Evolutionary conservation across 2,329 filamentous ascomycete genomes (phyloP).

Genomic region (Fusarium sp.): DNA sequence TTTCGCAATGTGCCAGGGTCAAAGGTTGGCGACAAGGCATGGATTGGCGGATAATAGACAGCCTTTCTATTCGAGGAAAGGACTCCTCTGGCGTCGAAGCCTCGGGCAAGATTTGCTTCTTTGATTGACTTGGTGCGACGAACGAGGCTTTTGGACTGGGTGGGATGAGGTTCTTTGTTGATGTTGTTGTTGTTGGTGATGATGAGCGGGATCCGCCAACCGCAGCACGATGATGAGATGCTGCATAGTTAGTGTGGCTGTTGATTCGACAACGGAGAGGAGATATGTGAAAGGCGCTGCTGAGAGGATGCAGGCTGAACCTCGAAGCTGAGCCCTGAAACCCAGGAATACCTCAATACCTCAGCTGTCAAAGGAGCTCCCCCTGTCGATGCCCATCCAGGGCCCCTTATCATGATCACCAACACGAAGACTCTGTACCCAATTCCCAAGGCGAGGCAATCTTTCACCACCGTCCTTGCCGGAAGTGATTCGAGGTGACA

Average conservation of each 20-base stretch:
- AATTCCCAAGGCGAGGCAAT: constrained; percentile 13
- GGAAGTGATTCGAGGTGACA: constrained; percentile 36
- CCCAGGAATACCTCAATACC: neutral
- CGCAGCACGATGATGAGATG: constrained; percentile 1
- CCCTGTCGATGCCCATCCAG: neutral
- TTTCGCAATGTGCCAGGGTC: constrained; percentile 37
- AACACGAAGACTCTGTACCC: constrained; percentile 16
- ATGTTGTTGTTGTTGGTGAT: constrained; percentile 6
- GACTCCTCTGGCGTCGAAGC: neutral
- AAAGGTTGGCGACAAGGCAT: constrained; percentile 12
- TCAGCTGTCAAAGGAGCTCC: neutral
- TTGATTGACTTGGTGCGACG: constrained; percentile 9
- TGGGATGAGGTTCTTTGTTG: constrained; percentile 17
- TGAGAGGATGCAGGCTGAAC: neutral
- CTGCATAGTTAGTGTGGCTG: constrained; percentile 14
- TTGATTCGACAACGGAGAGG: constrained; percentile 31
- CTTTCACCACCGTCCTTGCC: constrained; percentile 36
- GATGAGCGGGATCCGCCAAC: constrained; percentile 25
- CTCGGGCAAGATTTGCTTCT: constrained; percentile 25
- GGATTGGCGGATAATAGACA: constrained; percentile 23
- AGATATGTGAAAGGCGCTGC: neutral
- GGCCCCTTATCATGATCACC: constrained; percentile 12
- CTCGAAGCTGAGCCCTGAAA: neutral
- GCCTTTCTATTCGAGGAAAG: constrained; percentile 17
- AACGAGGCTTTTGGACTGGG: constrained; percentile 1